A percentile compares a stretch with the other conserved stretches of the same genome.
Conservation (phyloP, 495 filamentous ascomycete species). For the Annulohypoxylon nitens region DNA sequence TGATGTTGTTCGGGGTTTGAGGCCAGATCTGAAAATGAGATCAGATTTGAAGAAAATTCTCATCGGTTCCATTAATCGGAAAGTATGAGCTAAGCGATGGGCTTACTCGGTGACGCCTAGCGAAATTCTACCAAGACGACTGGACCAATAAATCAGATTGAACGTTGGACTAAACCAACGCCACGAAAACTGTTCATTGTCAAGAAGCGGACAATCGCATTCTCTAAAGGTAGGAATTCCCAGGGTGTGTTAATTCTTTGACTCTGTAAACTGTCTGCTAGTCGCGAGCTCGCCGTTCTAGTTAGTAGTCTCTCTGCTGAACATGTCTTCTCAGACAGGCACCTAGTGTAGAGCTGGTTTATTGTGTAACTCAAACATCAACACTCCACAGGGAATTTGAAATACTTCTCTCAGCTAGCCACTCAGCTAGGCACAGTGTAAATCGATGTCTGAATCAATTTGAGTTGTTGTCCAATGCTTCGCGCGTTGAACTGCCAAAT, state of each 20-base stretch:
- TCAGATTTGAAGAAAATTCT: constrained; percentile 11
- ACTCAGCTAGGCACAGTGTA: neutral
- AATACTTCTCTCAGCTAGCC: neutral
- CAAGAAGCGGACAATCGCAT: neutral
- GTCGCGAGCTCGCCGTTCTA: neutral
- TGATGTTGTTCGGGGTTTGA: neutral
- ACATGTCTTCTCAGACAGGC: neutral
- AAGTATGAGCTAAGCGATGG: constrained; percentile 2
- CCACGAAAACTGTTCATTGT: neutral
- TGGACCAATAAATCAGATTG: neutral
- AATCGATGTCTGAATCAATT: neutral
- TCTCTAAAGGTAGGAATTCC: neutral
- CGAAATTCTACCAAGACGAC: neutral
- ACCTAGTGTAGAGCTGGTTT: neutral
- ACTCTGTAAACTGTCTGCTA: neutral
- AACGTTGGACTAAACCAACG: neutral
- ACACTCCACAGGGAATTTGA: neutral
- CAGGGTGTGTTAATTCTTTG: neutral
- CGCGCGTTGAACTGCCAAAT: neutral
- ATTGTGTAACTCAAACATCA: neutral
- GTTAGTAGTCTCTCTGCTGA: neutral
- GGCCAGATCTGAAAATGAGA: neutral
- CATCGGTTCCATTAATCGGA: neutral
- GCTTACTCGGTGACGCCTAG: neutral
- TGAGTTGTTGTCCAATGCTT: neutral